Evolutionary conservation across 1,139 yeast genomes (phyloP), one percentile per base, ranked within the genome.

Genomic region (Blastobotrys petasosporus): DNA sequence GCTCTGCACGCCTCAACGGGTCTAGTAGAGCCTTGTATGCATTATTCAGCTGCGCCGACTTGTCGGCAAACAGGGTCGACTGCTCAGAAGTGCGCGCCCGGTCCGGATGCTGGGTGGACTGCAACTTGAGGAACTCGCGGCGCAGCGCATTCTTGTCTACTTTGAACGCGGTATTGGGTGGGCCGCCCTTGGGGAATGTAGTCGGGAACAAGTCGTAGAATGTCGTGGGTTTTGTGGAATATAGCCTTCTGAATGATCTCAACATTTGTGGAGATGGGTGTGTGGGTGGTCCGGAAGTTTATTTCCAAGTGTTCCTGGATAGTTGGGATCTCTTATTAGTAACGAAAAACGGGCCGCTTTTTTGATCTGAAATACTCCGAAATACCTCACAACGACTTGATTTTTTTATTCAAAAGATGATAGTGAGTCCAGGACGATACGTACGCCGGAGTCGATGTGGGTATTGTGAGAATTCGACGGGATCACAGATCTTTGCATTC

Each of bases 101-200:
- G 62, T 90, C 98, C 0, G 98, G 98, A 60, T 90, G 98, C 44
- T 77, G 74, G 51, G 74, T 69, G 34, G 85, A 76, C 62, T 92
- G 97, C 33, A 88, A 68, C 8, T 61, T 58, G 41, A 95, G 70
- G 61, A 80, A 90, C 60, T 92, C 98, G 48, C 79, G 74, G 44
- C 94, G 75, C 44, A 92, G 70, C 10, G 66, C 59, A 46, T 72
- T 68, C 9, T 69, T 60, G 54, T 85, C 79, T 11, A 87, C 65
- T 5, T 64, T 58, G 66, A 88, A 90, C 23, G 76, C 64, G 25
- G 80, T 82, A 2, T 60, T 54, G 1, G 88, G 86, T 0, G 94
- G 92, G 1, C 82, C 79, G 0, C 84, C 83, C 1, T 70, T 48
- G 0, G 88, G 85, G 53, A 86, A 82, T 0, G 85, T 78, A 56